Conservation (phyloP, 257 asterid species). For the Ophiorrhiza pumila region DNA sequence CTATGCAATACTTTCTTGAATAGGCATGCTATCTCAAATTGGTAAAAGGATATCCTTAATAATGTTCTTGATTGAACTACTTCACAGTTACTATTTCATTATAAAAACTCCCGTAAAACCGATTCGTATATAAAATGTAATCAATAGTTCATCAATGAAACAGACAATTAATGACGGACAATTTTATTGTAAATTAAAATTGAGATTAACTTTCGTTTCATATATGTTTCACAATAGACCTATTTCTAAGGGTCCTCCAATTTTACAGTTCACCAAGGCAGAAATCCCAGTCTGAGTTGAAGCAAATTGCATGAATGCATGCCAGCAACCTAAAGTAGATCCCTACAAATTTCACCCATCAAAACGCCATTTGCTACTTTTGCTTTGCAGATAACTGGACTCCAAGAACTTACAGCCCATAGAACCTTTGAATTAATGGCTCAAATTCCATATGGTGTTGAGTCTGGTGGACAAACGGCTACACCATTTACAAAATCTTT, state of each 20-base stretch:
- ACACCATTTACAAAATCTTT: no score
- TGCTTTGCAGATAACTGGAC: background rate
- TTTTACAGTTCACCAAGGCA: background rate
- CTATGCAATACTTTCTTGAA: background rate
- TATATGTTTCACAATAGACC: background rate
- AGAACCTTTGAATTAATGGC: no score
- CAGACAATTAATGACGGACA: no score
- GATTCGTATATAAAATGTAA: no score
- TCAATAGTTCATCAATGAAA: no score
- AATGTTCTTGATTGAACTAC: background rate
- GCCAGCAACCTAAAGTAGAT: background rate
- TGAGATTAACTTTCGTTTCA: no score
- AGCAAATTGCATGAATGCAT: background rate
- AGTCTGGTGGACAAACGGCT: no score
- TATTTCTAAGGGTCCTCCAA: background rate
- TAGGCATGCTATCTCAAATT: background rate
- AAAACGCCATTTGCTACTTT: background rate
- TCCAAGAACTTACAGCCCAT: background rate
- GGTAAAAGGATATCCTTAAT: background rate
- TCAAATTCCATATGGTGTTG: no score
- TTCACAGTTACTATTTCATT: no score
- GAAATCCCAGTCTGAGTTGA: background rate
- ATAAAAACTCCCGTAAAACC: no score
- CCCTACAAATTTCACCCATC: background rate
- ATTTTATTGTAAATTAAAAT: no score